Conservation (phyloP, 1,284 basidiomycete species). For the Malassezia sympodialis region DNA sequence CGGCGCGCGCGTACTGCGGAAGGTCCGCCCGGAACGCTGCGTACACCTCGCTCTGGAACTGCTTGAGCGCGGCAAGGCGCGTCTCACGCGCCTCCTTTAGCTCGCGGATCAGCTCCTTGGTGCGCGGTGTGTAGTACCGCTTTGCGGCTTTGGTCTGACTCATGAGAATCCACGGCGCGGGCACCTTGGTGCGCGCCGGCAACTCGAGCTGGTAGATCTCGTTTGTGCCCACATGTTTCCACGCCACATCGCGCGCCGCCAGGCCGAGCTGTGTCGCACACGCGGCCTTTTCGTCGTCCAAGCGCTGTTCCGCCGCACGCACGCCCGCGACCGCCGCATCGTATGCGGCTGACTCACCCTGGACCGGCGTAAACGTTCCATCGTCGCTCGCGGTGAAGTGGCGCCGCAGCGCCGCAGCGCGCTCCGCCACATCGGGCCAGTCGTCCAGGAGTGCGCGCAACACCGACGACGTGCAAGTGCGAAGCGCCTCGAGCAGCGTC, state of each 20-base stretch:
- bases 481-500: conserved; percentile 11
- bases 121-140: conserved; percentile 42
- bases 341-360: conserved; percentile 28
- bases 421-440: conserved; percentile 32
- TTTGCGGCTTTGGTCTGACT: conserved; percentile 42
- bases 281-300: conserved; percentile 31
- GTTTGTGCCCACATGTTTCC: conserved; percentile 47
- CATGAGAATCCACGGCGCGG: conserved; percentile 37
- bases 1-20: conserved; percentile 30
- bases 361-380: conserved; percentile 37
- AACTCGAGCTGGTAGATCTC: conserved; percentile 48
- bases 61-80: conserved; percentile 39
- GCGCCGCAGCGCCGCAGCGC: conserved; percentile 27
- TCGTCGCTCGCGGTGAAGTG: conserved; percentile 35
- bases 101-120: conserved; percentile 40
- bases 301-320: conserved; percentile 27
- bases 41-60: conserved; percentile 50
- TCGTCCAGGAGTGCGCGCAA: conserved; percentile 19
- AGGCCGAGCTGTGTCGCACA: conserved; percentile 31
- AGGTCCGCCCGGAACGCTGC: conserved; percentile 75
- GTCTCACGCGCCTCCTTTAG: conserved; percentile 47
- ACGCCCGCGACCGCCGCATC: conserved; percentile 33
- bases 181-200: conserved; percentile 37
- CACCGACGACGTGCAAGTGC: neutral
- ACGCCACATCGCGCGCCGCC: conserved; percentile 24